Evolutionary conservation across 2,329 filamentous ascomycete species (phyloP), one percentile per base, ranked within the genome.

Genomic region (Thielaviopsis populi): DNA sequence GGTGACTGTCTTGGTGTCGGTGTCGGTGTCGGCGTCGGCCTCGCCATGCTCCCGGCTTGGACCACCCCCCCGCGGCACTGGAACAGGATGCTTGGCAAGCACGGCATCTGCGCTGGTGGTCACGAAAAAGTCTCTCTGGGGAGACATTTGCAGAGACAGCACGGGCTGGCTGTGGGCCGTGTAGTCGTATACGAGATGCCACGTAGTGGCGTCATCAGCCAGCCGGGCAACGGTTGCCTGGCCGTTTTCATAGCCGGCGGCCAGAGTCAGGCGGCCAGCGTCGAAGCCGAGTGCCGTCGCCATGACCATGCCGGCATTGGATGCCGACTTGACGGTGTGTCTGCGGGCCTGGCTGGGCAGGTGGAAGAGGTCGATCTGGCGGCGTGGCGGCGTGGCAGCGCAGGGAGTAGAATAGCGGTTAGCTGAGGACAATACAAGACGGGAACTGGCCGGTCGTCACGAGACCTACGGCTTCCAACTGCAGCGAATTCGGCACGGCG

Each of bases 231-330:
- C 82, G 63, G 85, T 83, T 1, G 83, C 84, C 62, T 86, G 80
- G 1, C 94, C 94, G 69, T 89, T 90, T 74, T 99, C 94, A 72
- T 94, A 96, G 11, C 87, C 92, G 1, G 86, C 84, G 10, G 88
- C 74, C 6, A 96, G 77, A 4, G 84, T 81, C 1, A 92, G 74
- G 19, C 73, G 72, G 15, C 72, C 74, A 42, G 75, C 68, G 3
- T 77, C 73, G 66, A 80, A 75, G 65, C 87, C 79, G 2, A 92
- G 73, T 8, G 79, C 75, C 19, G 96, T 74, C 4, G 88, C 84
- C 94, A 97, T 97, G 46, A 90, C 84, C 91, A 97, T 97, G 63
- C 89, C 89, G 70, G 80, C 78, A 69, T 80, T 80, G 54, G 74
- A 74, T 27, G 74, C 73, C 40, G 78, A 71, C 54, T 77, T 76